Evolutionary conservation across 2,329 filamentous ascomycete species (phyloP), one percentile per base, ranked within the genome.

Genomic region (Aspergillus neotritici): DNA sequence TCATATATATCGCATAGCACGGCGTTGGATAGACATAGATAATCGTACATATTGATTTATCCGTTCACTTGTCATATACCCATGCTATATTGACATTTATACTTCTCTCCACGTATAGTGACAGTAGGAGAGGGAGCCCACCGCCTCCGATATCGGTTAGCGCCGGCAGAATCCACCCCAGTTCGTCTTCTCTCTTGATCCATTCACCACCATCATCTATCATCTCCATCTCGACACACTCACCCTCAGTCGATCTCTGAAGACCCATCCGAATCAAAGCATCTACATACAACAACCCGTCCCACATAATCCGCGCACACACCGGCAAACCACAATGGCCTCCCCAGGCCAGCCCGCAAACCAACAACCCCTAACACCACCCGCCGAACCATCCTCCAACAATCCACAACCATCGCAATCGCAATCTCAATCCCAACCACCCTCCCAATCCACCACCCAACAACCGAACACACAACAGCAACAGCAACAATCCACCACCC

Each of bases 281-380:
- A 30, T 12, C 17, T 25, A 5, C 7, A 25, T 25, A 25, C 36
- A 40, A 42, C 35, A 31, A 21, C 10, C 7, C 31, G 29, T 34
- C 31, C 21, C 7, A 3, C 31, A 28, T 17, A 30, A 40, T 30
- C 31, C 7, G 21, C 21, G 21, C 7, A 13, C 29, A 21, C 37
- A 10, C 12, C 14, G 15, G 7, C 39, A 40, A 31, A 34, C 21
- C 36, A 48, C 30, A 16, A 67, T 67, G 65, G 60, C 64, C 37
- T 66, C 65, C 15, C 64, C 63, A 51, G 54, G 47, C 38, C 61
- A 61, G 50, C 53, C 53, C 7, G 15, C 61, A 62, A 51, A 50
- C 58, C 30, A 56, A 5, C 67, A 68, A 50, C 67, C 69, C 34
- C 57, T 68, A 46, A 71, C 70, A 4, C 69, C 70, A 31, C 69